Evolutionary conservation across 2,329 filamentous ascomycete genomes (phyloP).

Genomic region (Fusarium sp.): DNA sequence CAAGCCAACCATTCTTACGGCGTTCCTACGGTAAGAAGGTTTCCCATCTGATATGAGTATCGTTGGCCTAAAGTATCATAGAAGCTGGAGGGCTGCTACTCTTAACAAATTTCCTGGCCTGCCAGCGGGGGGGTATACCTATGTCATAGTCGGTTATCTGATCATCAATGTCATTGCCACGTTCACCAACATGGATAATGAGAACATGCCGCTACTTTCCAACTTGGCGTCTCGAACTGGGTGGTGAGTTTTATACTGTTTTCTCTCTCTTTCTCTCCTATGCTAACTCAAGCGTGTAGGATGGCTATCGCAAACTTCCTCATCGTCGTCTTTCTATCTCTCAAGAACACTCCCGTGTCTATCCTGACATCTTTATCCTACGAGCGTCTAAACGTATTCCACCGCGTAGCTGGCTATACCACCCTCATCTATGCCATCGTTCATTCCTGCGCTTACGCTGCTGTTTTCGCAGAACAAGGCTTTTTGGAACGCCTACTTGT

Average conservation of each 20-base stretch:
- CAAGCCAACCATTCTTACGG: conserved; percentile 21
- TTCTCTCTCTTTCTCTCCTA: background rate
- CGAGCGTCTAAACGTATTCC: conserved; percentile 71
- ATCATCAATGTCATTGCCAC: conserved; percentile 54
- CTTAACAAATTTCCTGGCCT: conserved; percentile 49
- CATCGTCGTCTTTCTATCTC: conserved; percentile 67
- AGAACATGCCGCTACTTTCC: conserved; percentile 49
- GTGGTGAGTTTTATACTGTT: conserved; percentile 52
- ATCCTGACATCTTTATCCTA: conserved; percentile 70
- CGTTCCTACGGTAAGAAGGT: conserved; percentile 38
- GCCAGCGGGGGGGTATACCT: conserved; percentile 55
- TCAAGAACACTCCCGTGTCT: conserved; percentile 72
- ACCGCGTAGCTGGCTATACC: conserved; percentile 67
- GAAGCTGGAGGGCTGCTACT: conserved; percentile 49
- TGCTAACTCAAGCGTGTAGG: conserved; percentile 47
- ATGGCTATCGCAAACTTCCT: conserved; percentile 62
- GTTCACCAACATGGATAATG: conserved; percentile 55
- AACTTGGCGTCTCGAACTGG: conserved; percentile 58
- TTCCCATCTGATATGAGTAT: background rate
- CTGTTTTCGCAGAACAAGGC: conserved; percentile 56
- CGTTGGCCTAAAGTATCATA: conserved; percentile 34
- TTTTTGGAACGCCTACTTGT: conserved; percentile 54
- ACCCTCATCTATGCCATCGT: conserved; percentile 63
- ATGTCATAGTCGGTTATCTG: conserved; percentile 51
- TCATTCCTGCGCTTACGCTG: conserved; percentile 62